Conservation (phyloP, 2,329 filamentous ascomycete species). For the Aspergillus aculeatinus region DNA sequence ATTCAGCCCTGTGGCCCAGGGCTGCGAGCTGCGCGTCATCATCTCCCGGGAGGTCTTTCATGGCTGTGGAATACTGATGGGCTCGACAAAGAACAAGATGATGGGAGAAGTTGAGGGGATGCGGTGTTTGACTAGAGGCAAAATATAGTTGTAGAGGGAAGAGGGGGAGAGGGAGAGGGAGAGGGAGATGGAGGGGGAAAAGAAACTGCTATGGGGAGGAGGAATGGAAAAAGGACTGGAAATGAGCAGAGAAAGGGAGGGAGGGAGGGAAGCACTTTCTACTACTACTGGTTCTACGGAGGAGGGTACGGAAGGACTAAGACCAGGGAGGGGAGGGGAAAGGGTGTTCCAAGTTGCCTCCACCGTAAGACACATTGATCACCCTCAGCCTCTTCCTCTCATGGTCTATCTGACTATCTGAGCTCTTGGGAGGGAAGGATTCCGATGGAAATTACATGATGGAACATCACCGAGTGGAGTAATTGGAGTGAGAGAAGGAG, state of each 20-base stretch:
- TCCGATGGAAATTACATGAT: no score
- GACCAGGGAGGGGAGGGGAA: background rate
- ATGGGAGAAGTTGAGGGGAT: background rate
- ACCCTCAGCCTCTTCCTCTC: no score
- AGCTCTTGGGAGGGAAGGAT: no score
- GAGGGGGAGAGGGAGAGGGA: background rate
- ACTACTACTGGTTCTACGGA: background rate
- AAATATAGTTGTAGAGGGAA: background rate
- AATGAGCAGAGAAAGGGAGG: background rate
- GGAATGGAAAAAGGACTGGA: background rate
- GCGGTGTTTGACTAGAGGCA: background rate
- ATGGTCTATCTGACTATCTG: no score
- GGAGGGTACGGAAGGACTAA: background rate
- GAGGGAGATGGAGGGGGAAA: background rate
- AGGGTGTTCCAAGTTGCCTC: background rate
- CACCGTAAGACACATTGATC: background rate
- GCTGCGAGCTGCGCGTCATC: conserved; percentile 55
- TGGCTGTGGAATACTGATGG: conserved; percentile 10
- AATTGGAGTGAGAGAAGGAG: background rate
- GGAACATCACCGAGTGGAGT: no score
- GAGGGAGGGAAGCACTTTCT: background rate
- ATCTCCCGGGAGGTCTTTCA: conserved; percentile 25
- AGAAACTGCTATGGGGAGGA: background rate
- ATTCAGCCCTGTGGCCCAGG: conserved; percentile 58
- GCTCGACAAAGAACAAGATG: background rate